Base-by-base conservation (phyloP, 2,329 filamentous ascomycete species). In the Talaromyces pinophilus region DNA sequence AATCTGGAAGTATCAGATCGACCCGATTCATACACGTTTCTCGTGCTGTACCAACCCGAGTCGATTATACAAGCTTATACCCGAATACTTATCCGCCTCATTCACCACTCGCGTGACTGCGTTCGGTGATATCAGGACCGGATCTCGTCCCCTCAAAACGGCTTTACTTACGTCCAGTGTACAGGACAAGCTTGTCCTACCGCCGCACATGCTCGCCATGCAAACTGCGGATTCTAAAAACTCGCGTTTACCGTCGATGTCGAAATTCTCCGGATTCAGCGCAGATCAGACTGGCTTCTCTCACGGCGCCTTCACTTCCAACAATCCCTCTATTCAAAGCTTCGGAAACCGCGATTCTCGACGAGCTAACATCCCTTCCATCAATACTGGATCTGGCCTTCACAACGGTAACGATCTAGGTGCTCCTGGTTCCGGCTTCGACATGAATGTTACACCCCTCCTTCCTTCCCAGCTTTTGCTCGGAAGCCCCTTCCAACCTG, bases 371-470 rank as follows among this genome's bases (percentile, higher is more conserved):
- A 91, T 98, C 75, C 92, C 94, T 70, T 89, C 90, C 70, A 96
- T 98, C 82, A 97, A 97, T 80, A 97, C 95, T 25, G 89, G 90
- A 75, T 83, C 87, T 69, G 81, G 80, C 63, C 81, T 83, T 69
- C 85, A 86, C 74, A 87, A 85, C 77, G 83, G 81, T 67, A 86
- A 85, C 73, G 93, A 96, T 70, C 88, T 97, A 87, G 85, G 90
- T 71, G 94, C 91, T 28, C 93, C 95, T 17, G 93, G 91, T 52
- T 94, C 92, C 60, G 92, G 87, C 52, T 96, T 93, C 76, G 95
- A 98, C 76, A 97, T 98, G 94, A 95, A 98, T 81, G 98, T 97
- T 80, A 97, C 95, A 11, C 94, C 95, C 70, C 86, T 99, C 71
- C 87, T 99, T 44, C 95, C 95, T 42, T 98, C 94, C 40, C 92